Conservation (phyloP, 352 stramenopile species). For the Phytophthora hybrid region DNA sequence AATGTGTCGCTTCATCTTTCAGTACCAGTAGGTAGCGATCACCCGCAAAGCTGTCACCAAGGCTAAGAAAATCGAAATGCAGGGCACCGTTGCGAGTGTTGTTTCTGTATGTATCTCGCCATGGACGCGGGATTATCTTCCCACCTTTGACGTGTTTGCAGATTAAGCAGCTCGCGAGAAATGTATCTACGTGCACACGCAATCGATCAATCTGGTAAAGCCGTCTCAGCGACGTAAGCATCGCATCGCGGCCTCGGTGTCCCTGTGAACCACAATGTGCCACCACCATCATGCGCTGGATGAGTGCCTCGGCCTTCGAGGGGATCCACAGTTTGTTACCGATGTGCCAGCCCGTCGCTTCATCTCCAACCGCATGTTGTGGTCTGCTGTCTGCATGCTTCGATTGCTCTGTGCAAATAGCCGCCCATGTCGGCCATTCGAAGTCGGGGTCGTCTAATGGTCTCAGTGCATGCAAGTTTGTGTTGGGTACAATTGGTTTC, state of each 20-base stretch:
- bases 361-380: not conserved
- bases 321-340: slow-evolving; percentile 11
- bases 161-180: not conserved
- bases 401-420: too few species aligned
- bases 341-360: not conserved
- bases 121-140: slow-evolving; percentile 10
- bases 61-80: slow-evolving; percentile 12
- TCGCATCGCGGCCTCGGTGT: slow-evolving; percentile 3
- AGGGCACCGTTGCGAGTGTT: slow-evolving; percentile 6
- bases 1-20: slow-evolving; percentile 15
- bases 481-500: too few species aligned
- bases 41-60: not conserved
- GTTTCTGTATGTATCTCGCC: not conserved
- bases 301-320: not conserved
- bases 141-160: slow-evolving; percentile 15
- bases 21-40: slow-evolving; percentile 10
- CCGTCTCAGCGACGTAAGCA: not conserved
- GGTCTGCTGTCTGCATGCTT: not conserved
- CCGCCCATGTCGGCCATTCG: too few species aligned
- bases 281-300: slow-evolving; percentile 3
- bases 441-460: too few species aligned
- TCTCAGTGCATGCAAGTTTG: too few species aligned
- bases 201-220: not conserved
- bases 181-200: not conserved
- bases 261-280: slow-evolving; percentile 13